Evolutionary conservation across 495 filamentous ascomycete genomes (phyloP).

Genomic region (Tuber calosporum): DNA sequence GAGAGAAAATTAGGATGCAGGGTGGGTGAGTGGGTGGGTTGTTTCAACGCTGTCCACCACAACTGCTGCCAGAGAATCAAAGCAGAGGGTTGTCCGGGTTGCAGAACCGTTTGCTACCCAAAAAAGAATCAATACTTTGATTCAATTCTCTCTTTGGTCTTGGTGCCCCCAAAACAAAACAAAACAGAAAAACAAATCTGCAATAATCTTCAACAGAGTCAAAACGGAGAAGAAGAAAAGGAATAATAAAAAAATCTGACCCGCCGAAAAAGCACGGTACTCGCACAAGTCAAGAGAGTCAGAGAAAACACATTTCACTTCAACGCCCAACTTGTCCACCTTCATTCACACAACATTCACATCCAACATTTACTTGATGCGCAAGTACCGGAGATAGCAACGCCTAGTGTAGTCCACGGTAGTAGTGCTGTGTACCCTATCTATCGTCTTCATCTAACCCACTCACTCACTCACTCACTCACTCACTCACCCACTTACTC

Average conservation of each 20-base stretch:
- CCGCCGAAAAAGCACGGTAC: conserved; percentile 24
- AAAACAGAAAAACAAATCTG: neutral
- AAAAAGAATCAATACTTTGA: conserved; percentile 37
- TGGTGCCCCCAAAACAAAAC: neutral
- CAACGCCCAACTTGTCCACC: neutral
- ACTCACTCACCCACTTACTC: conserved; percentile 5
- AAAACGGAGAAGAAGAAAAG: conserved; percentile 13
- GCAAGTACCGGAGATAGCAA: conserved; percentile 14
- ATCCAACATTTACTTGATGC: conserved; percentile 14
- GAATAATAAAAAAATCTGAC: conserved; percentile 15
- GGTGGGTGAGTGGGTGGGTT: conserved; percentile 18
- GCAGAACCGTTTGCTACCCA: conserved; percentile 36
- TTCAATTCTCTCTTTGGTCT: conserved; percentile 18
- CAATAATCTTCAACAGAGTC: conserved; percentile 14
- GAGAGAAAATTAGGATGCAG: neutral
- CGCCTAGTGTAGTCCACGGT: conserved; percentile 9
- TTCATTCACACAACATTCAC: conserved; percentile 11
- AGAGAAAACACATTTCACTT: conserved; percentile 24
- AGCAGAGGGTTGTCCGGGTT: conserved; percentile 18
- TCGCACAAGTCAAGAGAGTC: conserved; percentile 26
- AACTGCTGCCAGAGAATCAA: neutral
- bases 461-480: conserved; percentile 19
- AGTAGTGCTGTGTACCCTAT: neutral
- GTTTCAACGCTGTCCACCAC: conserved; percentile 28
- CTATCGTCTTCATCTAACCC: neutral